Base-by-base conservation (phyloP, 2,329 filamentous ascomycete species). In the Phaeosphaeria sp. region DNA sequence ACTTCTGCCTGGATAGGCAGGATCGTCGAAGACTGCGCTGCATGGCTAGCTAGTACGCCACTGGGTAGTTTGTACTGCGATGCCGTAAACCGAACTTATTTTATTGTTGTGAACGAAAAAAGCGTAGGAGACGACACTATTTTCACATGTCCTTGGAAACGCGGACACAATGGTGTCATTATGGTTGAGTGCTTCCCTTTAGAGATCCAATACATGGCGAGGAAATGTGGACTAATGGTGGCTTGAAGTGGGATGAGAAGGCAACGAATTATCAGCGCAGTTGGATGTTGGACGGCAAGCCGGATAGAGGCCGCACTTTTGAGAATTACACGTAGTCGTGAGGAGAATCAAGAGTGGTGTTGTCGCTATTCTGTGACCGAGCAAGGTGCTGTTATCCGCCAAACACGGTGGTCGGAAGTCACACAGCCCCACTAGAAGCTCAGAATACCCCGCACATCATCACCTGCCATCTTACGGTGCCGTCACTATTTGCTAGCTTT, bases 11-110 rank as follows among this genome's bases (percentile, higher is more conserved):
- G 51, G 54, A 23, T 58, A 13, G 52, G 48, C 15, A 60, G 55
- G 25, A 49, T 47, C 17, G 18, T 57, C 27, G 58, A 60, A 52
- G 57, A 56, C 20, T 60, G 54, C 33, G 57, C 57, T n/a, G 56
- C 50, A 25, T 60, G 54, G 57, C 42, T 60, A 18, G 50, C 54
- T 18, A n/a, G 36, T n/a, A 41, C 30, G 33, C 53, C 53, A 1
- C 21, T 11, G 1, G 50, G 56, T 36, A 22, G 11, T 42, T 36
- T 11, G 13, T 36, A 13, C 13, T 11, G 30, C 30, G 30, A 36
- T 15, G 43, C 48, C 15, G 48, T 58, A 23, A 47, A 36, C 15
- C 48, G 18, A 30, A 42, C 33, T 18, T 55, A 61, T 42, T 61
- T 61, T 33, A 43, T 47, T 17, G 50, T 50, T 2, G 44, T 61